Percentiles rank a stretch among this genome's conserved stretches.
phyloP scores from a whole-genome alignment of 495 filamentous ascomycete species.

The Talaromyces adpressus region DNA sequence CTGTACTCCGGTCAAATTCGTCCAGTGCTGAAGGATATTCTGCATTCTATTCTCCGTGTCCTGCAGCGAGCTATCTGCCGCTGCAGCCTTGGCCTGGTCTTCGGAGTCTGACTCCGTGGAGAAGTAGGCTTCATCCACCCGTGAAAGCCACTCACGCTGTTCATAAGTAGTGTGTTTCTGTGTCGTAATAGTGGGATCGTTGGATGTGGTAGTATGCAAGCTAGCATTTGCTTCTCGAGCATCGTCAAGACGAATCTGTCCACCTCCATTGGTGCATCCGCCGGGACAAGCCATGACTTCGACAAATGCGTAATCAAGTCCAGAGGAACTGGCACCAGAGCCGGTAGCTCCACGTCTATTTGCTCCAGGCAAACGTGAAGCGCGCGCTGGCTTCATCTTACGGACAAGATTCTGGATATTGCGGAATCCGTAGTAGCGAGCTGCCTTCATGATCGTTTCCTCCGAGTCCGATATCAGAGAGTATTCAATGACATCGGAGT shows the following conservation, averaged over 20 bases:
- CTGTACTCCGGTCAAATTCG: slow-evolving; percentile 56
- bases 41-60: slow-evolving; percentile 35
- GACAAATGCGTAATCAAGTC: slow-evolving; percentile 73
- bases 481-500: slow-evolving; percentile 86
- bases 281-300: slow-evolving; percentile 99
- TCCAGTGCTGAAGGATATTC: slow-evolving; percentile 65
- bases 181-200: slow-evolving; percentile 16
- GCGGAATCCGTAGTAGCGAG: slow-evolving; percentile 91
- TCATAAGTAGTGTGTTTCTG: slow-evolving; percentile 57
- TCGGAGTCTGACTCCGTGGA: slow-evolving; percentile 61
- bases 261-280: slow-evolving; percentile 94
- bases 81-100: slow-evolving; percentile 10
- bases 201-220: slow-evolving; percentile 8
- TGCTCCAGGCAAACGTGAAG: slow-evolving; percentile 70
- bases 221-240: slow-evolving; percentile 27
- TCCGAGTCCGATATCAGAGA: slow-evolving; percentile 47
- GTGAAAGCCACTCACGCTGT: slow-evolving; percentile 78
- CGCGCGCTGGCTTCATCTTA: slow-evolving; percentile 70
- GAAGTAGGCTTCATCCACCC: slow-evolving; percentile 92
- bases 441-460: slow-evolving; percentile 64
- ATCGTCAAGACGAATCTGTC: slow-evolving; percentile 87
- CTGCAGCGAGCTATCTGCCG: slow-evolving; percentile 10
- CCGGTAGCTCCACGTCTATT: slow-evolving; percentile 33
- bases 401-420: slow-evolving; percentile 97
- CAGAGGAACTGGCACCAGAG: slow-evolving; percentile 26